A percentile compares a stretch with the other conserved stretches of the same genome.
Conservation (phyloP, 2,329 filamentous ascomycete species). For the Ophiocordyceps australis region DNA sequence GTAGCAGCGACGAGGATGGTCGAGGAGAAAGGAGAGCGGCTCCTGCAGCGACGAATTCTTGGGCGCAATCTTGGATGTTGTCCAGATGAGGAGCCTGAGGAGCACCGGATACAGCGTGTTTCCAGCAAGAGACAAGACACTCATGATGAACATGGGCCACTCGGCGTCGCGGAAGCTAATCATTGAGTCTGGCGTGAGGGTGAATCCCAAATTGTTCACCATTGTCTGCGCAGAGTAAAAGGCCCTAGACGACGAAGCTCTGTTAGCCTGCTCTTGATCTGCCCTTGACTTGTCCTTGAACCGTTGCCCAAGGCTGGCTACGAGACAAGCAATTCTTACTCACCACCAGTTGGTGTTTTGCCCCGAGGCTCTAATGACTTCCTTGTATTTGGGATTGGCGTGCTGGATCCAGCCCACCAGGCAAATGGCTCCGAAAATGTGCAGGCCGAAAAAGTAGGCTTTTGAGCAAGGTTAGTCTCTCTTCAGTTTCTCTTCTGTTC, state of each 20-base stretch:
- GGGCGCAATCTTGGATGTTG: constrained; percentile 25
- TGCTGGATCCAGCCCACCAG: constrained; percentile 27
- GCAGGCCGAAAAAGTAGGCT: constrained; percentile 26
- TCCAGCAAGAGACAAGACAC: constrained; percentile 28
- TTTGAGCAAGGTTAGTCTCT: too few species aligned
- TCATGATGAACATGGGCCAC: constrained; percentile 25
- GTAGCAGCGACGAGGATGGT: constrained; percentile 44
- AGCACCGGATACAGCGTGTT: constrained; percentile 40
- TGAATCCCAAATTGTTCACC: constrained; percentile 32
- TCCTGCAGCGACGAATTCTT: constrained; percentile 18
- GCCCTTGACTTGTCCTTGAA: too few species aligned
- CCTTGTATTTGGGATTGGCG: constrained; percentile 18
- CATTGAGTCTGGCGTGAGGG: constrained; percentile 36
- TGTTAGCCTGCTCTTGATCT: too few species aligned
- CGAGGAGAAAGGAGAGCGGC: constrained; percentile 35
- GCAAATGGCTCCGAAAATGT: constrained; percentile 25
- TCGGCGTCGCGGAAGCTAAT: constrained; percentile 24
- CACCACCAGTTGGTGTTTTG: constrained; percentile 29
- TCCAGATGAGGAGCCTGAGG: constrained; percentile 39
- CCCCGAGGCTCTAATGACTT: constrained; percentile 18
- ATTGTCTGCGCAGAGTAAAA: constrained; percentile 32
- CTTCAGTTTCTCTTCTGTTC: too few species aligned
- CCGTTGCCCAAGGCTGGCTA: too few species aligned
- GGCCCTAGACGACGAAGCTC: constrained; percentile 15
- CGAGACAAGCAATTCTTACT: too few species aligned